These are phyloP conservation scores for Alternaria alternata DNA, from an alignment of 2,329 filamentous ascomycete genomes.

Conservation along the genomic window DNA sequence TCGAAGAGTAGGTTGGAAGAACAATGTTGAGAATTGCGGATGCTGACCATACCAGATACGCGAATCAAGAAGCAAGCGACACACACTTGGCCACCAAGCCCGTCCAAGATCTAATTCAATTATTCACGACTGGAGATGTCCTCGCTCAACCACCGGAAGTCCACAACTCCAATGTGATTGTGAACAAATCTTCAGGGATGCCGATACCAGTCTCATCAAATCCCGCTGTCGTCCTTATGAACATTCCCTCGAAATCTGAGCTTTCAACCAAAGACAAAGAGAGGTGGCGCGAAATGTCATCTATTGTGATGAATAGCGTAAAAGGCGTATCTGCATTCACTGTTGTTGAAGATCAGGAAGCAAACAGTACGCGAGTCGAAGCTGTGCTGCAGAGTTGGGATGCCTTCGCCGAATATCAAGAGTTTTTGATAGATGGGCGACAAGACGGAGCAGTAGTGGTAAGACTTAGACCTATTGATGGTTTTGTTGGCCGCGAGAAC, in stretches of 20 bases:
- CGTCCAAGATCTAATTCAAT: conserved; percentile 32
- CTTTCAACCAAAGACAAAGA: conserved; percentile 7
- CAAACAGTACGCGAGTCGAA: conserved; percentile 20
- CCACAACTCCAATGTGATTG: conserved; percentile 18
- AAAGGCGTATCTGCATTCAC: conserved; percentile 15
- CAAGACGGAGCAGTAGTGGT: conserved; percentile 18
- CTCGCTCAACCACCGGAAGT: conserved; percentile 33
- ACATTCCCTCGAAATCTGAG: conserved; percentile 16
- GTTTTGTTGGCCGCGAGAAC: conserved; percentile 26
- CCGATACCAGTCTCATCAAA: conserved; percentile 7
- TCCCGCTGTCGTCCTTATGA: conserved; percentile 29
- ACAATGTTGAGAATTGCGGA: not conserved
- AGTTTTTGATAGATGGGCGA: conserved; percentile 8
- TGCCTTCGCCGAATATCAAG: conserved; percentile 20
- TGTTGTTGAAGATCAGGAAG: conserved; percentile 23
- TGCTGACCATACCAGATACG: conserved; percentile 14
- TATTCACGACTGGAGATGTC: conserved; percentile 31
- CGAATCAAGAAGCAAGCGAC: conserved; percentile 30
- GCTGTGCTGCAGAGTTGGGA: conserved; percentile 12
- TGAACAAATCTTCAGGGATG: conserved; percentile 8
- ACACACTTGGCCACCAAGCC: conserved; percentile 30
- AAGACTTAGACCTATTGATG: conserved; percentile 28
- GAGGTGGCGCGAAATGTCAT: conserved; percentile 14
- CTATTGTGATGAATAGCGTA: conserved; percentile 12
- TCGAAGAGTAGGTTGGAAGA: conserved; percentile 26